phyloP scores from a whole-genome alignment of 495 filamentous ascomycete genomes.

The Penicillium ochrochloron region DNA sequence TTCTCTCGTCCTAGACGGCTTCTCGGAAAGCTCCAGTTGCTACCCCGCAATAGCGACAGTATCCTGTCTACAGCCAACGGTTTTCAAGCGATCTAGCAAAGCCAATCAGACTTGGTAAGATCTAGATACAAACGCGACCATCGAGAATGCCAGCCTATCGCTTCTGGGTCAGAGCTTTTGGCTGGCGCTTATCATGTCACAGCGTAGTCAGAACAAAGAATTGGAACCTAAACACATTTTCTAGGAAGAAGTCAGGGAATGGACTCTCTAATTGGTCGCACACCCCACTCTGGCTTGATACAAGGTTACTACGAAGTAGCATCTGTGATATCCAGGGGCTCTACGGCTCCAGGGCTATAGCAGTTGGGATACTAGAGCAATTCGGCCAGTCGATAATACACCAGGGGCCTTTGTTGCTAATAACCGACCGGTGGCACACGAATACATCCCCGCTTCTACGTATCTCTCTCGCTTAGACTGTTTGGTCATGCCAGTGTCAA shows the following conservation, averaged over 20 bases:
- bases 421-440: too few species aligned
- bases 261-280: background rate
- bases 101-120: background rate
- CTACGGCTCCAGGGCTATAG: background rate
- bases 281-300: background rate
- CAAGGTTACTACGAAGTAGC: background rate
- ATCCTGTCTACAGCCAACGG: background rate
- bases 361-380: background rate
- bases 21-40: background rate
- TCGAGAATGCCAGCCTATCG: background rate
- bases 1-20: too few species aligned
- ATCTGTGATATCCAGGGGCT: background rate
- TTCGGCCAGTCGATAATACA: background rate
- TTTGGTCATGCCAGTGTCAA: background rate
- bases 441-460: background rate
- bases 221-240: background rate
- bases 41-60: background rate
- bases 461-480: background rate
- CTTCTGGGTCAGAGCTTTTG: background rate
- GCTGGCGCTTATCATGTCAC: background rate
- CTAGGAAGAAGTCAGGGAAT: background rate
- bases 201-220: slow-evolving; percentile 2
- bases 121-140: background rate
- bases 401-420: too few species aligned
- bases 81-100: background rate